phyloP scores from a whole-genome alignment of 768 basidiomycete genomes.

The Trametes villosa region DNA sequence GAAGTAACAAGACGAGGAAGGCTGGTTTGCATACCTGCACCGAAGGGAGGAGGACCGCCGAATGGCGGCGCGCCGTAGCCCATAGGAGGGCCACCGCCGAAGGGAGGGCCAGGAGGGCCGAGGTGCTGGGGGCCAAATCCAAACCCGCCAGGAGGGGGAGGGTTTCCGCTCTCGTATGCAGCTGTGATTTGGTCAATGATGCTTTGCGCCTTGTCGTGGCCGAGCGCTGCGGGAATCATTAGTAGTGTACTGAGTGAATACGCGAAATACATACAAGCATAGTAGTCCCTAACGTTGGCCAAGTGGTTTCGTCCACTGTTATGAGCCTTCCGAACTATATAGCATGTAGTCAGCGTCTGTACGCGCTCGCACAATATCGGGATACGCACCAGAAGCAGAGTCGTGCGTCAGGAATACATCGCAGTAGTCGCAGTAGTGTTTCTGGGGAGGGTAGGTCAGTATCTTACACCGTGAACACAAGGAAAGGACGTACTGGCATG shows the following conservation, averaged over 20 bases:
- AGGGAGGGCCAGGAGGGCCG: slow-evolving; percentile 46
- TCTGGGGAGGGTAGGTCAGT: slow-evolving; percentile 46
- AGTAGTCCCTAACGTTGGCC: slow-evolving; percentile 95
- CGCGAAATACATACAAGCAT: slow-evolving; percentile 68
- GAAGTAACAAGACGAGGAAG: not conserved
- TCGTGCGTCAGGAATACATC: slow-evolving; percentile 95
- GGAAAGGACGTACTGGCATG: slow-evolving; percentile 65
- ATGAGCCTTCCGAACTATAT: slow-evolving; percentile 92
- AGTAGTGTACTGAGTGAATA: slow-evolving; percentile 1
- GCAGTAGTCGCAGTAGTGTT: slow-evolving; percentile 94
- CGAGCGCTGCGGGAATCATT: slow-evolving; percentile 59
- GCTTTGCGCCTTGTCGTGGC: slow-evolving; percentile 96
- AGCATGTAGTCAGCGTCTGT: slow-evolving; percentile 12
- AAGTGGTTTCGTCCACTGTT: slow-evolving; percentile 98
- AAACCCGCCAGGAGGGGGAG: slow-evolving; percentile 87
- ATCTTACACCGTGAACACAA: not conserved
- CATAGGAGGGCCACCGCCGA: slow-evolving; percentile 55
- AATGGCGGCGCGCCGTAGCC: slow-evolving; percentile 57
- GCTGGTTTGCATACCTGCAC: slow-evolving; percentile 4
- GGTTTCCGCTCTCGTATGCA: slow-evolving; percentile 85
- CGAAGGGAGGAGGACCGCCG: slow-evolving; percentile 49
- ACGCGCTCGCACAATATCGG: slow-evolving; percentile 34
- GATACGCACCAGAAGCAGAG: slow-evolving; percentile 76
- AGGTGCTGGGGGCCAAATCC: slow-evolving; percentile 86
- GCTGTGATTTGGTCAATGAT: slow-evolving; percentile 99